Percentiles rank a stretch among this genome's conserved stretches.
Evolutionary conservation across 352 stramenopile genomes (phyloP).

Genomic region (Phytophthora agathidicida): DNA sequence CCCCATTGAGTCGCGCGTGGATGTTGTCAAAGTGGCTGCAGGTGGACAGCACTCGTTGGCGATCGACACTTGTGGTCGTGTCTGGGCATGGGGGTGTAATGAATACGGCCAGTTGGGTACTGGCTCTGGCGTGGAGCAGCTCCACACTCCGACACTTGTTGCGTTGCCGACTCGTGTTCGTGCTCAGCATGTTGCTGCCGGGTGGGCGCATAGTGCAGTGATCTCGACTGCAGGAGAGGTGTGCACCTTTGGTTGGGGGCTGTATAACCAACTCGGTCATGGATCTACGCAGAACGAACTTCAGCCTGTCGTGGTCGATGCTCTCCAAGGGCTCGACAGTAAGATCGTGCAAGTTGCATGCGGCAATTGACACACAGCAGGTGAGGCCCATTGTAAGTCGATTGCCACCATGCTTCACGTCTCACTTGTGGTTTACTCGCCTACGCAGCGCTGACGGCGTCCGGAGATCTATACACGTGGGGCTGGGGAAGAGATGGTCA

Average conservation of each 20-base stretch:
- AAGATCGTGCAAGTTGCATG: conserved; percentile 59
- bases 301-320: conserved; percentile 39
- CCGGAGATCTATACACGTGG: conserved; percentile 80
- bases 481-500: conserved; percentile 77
- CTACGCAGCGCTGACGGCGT: conserved; percentile 45
- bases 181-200: conserved; percentile 41
- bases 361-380: conserved; percentile 79
- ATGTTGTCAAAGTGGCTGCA: conserved; percentile 38
- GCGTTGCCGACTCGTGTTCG: conserved; percentile 4
- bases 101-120: conserved; percentile 61
- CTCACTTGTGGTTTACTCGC: conserved; percentile 17
- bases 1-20: neutral
- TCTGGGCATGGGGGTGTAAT: conserved; percentile 80
- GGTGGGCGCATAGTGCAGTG: conserved; percentile 60
- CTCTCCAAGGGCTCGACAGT: conserved; percentile 59
- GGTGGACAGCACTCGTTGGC: conserved; percentile 73
- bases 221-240: conserved; percentile 42
- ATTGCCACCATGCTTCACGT: neutral
- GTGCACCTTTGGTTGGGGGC: conserved; percentile 77
- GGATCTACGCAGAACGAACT: conserved; percentile 43
- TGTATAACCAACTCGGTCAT: conserved; percentile 83
- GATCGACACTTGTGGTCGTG: conserved; percentile 34
- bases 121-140: conserved; percentile 3
- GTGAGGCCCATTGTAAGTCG: conserved; percentile 15
- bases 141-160: conserved; percentile 13